These are phyloP conservation scores for Stenogyne calaminthoides DNA, from an alignment of 305 asterid genomes.

Conservation along the genomic window DNA sequence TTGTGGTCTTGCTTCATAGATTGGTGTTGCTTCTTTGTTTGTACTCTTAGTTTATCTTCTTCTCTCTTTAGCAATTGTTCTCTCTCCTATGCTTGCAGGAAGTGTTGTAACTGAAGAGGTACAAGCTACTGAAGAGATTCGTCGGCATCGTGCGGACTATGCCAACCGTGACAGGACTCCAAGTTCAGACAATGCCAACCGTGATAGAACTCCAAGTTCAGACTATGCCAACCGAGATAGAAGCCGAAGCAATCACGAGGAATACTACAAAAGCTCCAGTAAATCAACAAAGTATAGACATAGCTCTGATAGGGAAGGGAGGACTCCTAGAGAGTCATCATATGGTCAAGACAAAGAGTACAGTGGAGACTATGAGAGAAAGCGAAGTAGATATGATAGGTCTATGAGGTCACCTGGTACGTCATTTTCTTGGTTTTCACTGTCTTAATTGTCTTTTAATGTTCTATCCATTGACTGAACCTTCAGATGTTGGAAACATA, in stretches of 20 bases:
- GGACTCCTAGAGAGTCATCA: constrained; percentile 60
- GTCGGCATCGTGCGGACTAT: constrained; percentile 32
- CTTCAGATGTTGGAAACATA: constrained; percentile 17
- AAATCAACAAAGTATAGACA: constrained; percentile 48
- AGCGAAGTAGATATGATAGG: constrained; percentile 67
- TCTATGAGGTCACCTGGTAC: constrained; percentile 71
- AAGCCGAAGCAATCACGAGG: constrained; percentile 54
- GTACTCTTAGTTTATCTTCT: neutral
- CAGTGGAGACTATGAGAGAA: constrained; percentile 56
- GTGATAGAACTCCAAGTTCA: constrained; percentile 46
- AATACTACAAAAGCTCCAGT: constrained; percentile 48
- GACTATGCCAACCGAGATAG: constrained; percentile 49
- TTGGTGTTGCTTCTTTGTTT: constrained; percentile 8
- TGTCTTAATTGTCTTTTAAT: constrained; percentile 8
- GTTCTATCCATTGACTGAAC: neutral
- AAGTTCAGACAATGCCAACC: constrained; percentile 44
- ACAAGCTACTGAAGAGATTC: constrained; percentile 34
- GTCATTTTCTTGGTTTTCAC: constrained; percentile 22
- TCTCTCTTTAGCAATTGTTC: neutral
- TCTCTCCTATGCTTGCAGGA: constrained; percentile 46
- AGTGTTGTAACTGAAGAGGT: constrained; percentile 56
- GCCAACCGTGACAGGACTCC: constrained; percentile 16
- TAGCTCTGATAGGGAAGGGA: constrained; percentile 51
- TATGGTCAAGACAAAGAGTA: constrained; percentile 50
- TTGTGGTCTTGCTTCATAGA: neutral